Conservation (phyloP, 2,329 filamentous ascomycete genomes). For the Aphanoascus verrucosus region DNA sequence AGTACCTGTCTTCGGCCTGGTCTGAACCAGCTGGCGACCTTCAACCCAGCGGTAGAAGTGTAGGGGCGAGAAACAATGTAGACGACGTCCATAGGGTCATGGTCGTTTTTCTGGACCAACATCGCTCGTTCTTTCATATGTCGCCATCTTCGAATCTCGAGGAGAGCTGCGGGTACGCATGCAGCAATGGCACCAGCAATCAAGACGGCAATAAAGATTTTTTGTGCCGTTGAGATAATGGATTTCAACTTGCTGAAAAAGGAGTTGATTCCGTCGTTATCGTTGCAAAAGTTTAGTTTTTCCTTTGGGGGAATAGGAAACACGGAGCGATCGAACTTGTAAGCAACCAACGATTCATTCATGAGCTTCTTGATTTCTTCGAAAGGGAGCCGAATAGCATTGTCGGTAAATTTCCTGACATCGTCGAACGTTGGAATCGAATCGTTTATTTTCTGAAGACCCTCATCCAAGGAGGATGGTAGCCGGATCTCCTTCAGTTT, state of each 20-base stretch:
- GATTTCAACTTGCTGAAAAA: conserved; percentile 69
- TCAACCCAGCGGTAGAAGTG: conserved; percentile 62
- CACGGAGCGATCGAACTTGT: conserved; percentile 63
- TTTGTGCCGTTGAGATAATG: conserved; percentile 57
- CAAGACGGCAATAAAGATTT: conserved; percentile 66
- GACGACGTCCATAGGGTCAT: conserved; percentile 76
- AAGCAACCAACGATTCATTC: conserved; percentile 58
- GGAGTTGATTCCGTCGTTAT: conserved; percentile 66
- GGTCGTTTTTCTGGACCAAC: conserved; percentile 53
- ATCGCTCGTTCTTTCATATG: conserved; percentile 58
- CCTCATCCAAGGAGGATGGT: conserved; percentile 55
- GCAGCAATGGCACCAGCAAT: conserved; percentile 58
- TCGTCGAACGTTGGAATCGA: conserved; percentile 74
- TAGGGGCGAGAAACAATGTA: conserved; percentile 78
- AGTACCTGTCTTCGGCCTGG: conserved; percentile 57
- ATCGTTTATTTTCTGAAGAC: conserved; percentile 60
- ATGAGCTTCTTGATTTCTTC: conserved; percentile 64
- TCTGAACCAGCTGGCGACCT: conserved; percentile 53
- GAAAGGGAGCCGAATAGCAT: conserved; percentile 68
- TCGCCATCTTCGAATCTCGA: conserved; percentile 68
- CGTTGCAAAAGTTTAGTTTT: conserved; percentile 74
- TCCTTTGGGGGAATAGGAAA: conserved; percentile 81
- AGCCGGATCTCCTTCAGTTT: conserved; percentile 61
- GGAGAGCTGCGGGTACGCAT: conserved; percentile 67
- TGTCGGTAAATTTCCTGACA: conserved; percentile 70